Evolutionary conservation across 371 early-diverging fungal species (phyloP), one percentile per base, ranked within the genome.

Genomic region (Modicella reniformis): DNA sequence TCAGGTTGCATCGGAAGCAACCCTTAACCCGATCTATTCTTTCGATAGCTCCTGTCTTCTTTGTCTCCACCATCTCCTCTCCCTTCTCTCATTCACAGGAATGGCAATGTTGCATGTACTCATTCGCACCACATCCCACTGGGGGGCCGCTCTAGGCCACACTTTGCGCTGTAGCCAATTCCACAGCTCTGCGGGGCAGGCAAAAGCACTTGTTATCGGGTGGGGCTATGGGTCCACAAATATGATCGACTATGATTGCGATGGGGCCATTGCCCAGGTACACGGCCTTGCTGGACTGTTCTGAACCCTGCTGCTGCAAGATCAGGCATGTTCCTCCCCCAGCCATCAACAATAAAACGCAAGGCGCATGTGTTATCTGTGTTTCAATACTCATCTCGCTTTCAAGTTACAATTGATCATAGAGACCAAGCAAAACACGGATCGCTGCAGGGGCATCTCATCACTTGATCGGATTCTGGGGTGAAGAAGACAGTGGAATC

Each of bases 381-480:
- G 41, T 15, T 15, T 37, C 21, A 30, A 9, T 6, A 21, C 47
- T n/a, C 5, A 47, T 12, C 1, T 25, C 29, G 8, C n/a, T n/a
- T 23, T 40, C 32, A 26, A 37, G 7, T 47, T 2, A 29, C 30
- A 3, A 17, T 34, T 0, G 23, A 23, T 21, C 37, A 2, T 21
- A 77, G 77, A 69, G 72, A 19, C 59, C 62, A 2, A 47, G 65
- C 58, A 64, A 44, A 52, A 72, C 77, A 2, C 59, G 68, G 62
- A 77, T 77, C 30, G 77, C 77, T 23, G 77, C 77, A 7, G 77
- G 77, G 17, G 68, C 77, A 0, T 77, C 77, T 0, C 72, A 77
- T 62, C 56, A 69, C 23, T 30, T 77, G 40, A 77, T 77, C 56
- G 67, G 68, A 2, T 57, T 72, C 53, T 65, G 65, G 12, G 77